phyloP scores from a whole-genome alignment of 2,329 filamentous ascomycete species.

The Fusarium verticillioides region DNA sequence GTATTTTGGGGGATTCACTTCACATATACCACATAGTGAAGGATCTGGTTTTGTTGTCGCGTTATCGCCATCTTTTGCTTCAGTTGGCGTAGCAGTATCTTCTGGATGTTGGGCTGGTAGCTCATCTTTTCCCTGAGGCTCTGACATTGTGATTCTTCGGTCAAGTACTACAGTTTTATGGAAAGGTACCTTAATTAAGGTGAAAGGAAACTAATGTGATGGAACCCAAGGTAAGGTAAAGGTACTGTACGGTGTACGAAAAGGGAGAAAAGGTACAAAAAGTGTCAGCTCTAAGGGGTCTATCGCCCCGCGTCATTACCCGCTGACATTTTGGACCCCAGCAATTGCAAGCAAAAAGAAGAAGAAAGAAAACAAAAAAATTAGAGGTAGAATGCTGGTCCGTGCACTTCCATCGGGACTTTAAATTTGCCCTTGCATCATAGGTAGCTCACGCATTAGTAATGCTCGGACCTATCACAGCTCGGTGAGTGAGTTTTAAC shows the following conservation, averaged over 20 bases:
- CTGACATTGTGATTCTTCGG: constrained; percentile 23
- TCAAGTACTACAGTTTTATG: background rate
- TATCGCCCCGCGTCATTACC: constrained; percentile 35
- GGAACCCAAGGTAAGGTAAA: background rate
- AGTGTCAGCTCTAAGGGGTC: constrained; percentile 7
- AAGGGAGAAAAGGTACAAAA: constrained; percentile 12
- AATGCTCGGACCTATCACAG: constrained; percentile 47
- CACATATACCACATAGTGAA: constrained; percentile 63
- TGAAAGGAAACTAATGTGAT: background rate
- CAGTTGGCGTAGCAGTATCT: constrained; percentile 2
- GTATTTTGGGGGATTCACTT: constrained; percentile 65
- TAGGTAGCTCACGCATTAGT: constrained; percentile 47
- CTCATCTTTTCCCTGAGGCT: constrained; percentile 7
- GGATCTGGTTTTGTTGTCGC: constrained; percentile 15
- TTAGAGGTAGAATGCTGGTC: background rate
- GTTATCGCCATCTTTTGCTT: background rate
- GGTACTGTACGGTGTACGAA: background rate
- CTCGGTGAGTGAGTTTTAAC: background rate
- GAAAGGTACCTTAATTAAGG: background rate
- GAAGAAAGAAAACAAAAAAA: constrained; percentile 1
- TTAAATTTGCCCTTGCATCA: constrained; percentile 45
- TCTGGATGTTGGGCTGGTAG: background rate
- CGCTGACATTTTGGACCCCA: constrained; percentile 14
- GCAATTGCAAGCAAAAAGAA: background rate
- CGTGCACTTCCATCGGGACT: constrained; percentile 7